Conservation (phyloP, 257 asterid genomes). For the Solanum rostratum region DNA sequence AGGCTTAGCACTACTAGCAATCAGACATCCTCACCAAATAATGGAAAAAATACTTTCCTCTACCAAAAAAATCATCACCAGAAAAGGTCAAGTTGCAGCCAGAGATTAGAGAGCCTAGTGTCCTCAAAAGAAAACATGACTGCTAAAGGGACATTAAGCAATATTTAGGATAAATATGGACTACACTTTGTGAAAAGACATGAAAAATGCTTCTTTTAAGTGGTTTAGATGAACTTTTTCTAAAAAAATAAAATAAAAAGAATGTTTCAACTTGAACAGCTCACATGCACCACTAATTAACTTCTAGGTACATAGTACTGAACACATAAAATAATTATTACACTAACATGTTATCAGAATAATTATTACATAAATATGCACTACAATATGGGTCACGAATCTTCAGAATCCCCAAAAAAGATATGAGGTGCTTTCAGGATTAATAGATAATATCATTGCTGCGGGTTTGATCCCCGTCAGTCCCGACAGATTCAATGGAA, state of each 20-base stretch:
- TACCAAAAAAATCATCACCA: not conserved
- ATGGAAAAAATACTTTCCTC: not conserved
- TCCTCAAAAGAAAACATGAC: not conserved
- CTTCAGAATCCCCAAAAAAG: too few relatives aligned
- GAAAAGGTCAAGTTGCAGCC: not conserved
- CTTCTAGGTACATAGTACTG: not conserved
- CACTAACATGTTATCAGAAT: not conserved
- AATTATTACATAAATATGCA: too few relatives aligned
- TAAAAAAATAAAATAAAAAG: not conserved
- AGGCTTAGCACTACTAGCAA: not conserved
- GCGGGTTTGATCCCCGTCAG: too few relatives aligned
- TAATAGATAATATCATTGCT: too few relatives aligned
- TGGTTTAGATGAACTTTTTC: not conserved
- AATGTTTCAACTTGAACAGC: not conserved
- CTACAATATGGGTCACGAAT: not conserved
- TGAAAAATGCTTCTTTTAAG: not conserved
- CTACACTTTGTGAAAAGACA: not conserved
- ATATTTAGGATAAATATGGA: not conserved
- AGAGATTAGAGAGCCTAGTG: not conserved
- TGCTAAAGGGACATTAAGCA: not conserved
- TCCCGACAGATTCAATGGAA: too few relatives aligned
- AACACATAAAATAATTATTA: not conserved
- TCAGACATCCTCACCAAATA: not conserved
- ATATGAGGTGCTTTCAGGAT: too few relatives aligned
- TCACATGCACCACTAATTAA: not conserved